phyloP scores from a whole-genome alignment of 1,139 yeast species.

The Oligophagozyma castellii region DNA sequence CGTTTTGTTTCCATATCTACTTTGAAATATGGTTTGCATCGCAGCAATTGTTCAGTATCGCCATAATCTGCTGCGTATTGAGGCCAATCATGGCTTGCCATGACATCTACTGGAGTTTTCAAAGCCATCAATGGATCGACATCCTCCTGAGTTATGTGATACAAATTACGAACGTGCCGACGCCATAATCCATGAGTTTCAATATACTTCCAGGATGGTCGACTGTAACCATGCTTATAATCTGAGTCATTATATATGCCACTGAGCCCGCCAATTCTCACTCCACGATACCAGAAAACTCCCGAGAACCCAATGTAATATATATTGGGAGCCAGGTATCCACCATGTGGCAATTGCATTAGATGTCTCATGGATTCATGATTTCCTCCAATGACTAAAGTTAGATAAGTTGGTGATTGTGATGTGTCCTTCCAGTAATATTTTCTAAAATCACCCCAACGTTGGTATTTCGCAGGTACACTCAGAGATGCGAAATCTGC shows the following conservation, averaged over 20 bases:
- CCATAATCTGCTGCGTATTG: slow-evolving; percentile 62
- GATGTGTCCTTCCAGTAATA: slow-evolving; percentile 47
- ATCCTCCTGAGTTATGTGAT: slow-evolving; percentile 62
- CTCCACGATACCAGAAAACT: slow-evolving; percentile 57
- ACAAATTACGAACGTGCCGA: slow-evolving; percentile 40
- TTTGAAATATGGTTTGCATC: slow-evolving; percentile 51
- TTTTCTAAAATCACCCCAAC: slow-evolving; percentile 63
- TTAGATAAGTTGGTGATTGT: slow-evolving; percentile 52
- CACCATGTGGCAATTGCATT: slow-evolving; percentile 68
- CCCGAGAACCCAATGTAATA: slow-evolving; percentile 77
- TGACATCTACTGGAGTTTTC: slow-evolving; percentile 26
- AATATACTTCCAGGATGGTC: slow-evolving; percentile 12
- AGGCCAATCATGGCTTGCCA: slow-evolving; percentile 94
- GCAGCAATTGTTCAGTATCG: slow-evolving; percentile 33
- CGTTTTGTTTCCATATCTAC: slow-evolving; percentile 44
- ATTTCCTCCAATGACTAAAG: slow-evolving; percentile 87
- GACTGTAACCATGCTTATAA: slow-evolving; percentile 28
- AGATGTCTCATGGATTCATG: slow-evolving; percentile 81
- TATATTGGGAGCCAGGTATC: slow-evolving; percentile 90
- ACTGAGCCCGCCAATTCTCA: slow-evolving; percentile 68
- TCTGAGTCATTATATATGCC: slow-evolving; percentile 60
- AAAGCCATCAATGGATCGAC: slow-evolving; percentile 39
- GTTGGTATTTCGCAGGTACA: slow-evolving; percentile 38
- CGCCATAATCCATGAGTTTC: slow-evolving; percentile 29
- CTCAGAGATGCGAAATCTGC: slow-evolving; percentile 57